Evolutionary conservation across 2,329 filamentous ascomycete species (phyloP).

Genomic region (Xenoacremonium recifei): DNA sequence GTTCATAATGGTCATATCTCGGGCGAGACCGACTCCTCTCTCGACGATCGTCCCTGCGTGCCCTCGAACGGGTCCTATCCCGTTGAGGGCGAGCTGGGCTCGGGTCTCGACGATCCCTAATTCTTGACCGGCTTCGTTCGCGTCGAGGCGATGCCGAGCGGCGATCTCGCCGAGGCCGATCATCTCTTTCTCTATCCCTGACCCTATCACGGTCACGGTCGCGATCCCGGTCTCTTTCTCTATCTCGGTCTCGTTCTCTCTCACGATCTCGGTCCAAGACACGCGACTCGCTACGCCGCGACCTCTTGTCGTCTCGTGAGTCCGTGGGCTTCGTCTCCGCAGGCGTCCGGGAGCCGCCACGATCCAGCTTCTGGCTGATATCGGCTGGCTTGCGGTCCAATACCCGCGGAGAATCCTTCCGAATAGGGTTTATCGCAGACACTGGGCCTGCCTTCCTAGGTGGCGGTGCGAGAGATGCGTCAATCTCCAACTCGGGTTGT

Average conservation of each 20-base stretch:
- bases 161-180: conserved; percentile 32
- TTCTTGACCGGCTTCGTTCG: conserved; percentile 32
- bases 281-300: conserved; percentile 33
- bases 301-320: conserved; percentile 28
- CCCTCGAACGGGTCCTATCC: conserved; percentile 41
- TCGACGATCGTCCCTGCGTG: conserved; percentile 29
- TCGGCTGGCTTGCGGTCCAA: conserved; percentile 41
- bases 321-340: conserved; percentile 25
- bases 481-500: conserved; percentile 55
- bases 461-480: conserved; percentile 54
- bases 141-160: conserved; percentile 40
- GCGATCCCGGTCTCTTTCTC: conserved; percentile 22
- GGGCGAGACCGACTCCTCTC: conserved; percentile 35
- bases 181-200: conserved; percentile 22
- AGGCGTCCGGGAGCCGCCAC: conserved; percentile 33
- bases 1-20: conserved; percentile 31
- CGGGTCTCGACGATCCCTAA: conserved; percentile 33
- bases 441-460: conserved; percentile 51
- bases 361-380: conserved; percentile 29
- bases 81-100: conserved; percentile 35
- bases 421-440: conserved; percentile 59
- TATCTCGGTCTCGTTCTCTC: conserved; percentile 23
- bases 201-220: conserved; percentile 24
- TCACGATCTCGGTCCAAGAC: conserved; percentile 24
- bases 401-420: conserved; percentile 43